These are phyloP conservation scores for Dothidotthia symphoricarpi DNA, from an alignment of 2,329 filamentous ascomycete genomes.

Conservation along the genomic window DNA sequence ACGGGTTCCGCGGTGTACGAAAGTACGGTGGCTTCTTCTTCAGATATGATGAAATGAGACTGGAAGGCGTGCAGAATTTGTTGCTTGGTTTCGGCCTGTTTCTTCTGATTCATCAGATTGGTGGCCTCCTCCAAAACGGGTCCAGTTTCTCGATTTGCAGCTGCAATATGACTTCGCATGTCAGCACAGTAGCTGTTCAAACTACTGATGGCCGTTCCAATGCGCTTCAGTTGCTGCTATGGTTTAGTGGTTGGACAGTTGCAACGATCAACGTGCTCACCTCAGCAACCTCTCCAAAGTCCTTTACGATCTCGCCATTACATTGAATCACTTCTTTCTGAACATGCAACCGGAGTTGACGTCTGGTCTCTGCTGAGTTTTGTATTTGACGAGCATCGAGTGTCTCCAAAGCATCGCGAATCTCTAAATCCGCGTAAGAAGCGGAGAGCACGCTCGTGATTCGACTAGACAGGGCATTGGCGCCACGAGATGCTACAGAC, in stretches of 20 bases:
- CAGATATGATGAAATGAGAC: constrained; percentile 78
- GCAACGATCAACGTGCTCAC: constrained; percentile 45
- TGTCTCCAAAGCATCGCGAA: constrained; percentile 77
- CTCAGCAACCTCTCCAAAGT: constrained; percentile 88
- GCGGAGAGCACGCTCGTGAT: constrained; percentile 83
- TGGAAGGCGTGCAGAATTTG: constrained; percentile 74
- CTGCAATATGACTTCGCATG: constrained; percentile 73
- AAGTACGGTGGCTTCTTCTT: constrained; percentile 72
- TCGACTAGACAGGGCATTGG: constrained; percentile 74
- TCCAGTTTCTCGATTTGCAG: constrained; percentile 71
- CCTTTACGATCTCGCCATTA: constrained; percentile 83
- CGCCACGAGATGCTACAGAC: constrained; percentile 30
- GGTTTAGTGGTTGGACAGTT: constrained; percentile 24
- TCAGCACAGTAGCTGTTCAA: constrained; percentile 77
- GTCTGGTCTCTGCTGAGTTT: constrained; percentile 75
- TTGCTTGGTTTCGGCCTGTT: constrained; percentile 76
- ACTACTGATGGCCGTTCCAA: constrained; percentile 73
- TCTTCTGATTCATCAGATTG: constrained; percentile 68
- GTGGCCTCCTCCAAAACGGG: constrained; percentile 76
- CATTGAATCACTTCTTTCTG: constrained; percentile 91
- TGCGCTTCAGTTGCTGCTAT: constrained; percentile 75
- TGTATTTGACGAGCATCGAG: constrained; percentile 69
- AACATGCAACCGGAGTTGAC: constrained; percentile 75
- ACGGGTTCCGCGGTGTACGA: constrained; percentile 79
- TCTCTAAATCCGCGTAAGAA: constrained; percentile 89